Evolutionary conservation across 2,329 filamentous ascomycete species (phyloP).

Genomic region (Talaromyces verruculosus): DNA sequence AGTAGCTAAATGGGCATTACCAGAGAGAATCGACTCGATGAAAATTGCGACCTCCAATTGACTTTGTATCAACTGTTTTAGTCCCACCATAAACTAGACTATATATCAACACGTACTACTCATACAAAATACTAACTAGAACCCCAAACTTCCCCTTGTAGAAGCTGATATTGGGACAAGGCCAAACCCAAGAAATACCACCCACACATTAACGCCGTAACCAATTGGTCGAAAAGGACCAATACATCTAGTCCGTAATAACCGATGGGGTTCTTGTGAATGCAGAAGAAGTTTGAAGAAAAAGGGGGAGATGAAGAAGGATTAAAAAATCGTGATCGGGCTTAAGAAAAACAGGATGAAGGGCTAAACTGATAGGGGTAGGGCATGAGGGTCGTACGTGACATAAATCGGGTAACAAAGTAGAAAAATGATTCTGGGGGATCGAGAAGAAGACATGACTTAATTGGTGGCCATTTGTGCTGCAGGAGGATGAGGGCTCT

Average conservation of each 20-base stretch:
- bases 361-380: neutral
- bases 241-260: slow-evolving; percentile 11
- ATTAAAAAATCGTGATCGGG: neutral
- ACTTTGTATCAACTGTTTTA: slow-evolving; percentile 8
- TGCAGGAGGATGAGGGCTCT: slow-evolving; percentile 45
- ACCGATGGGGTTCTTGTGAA: neutral
- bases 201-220: slow-evolving; percentile 14
- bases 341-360: neutral
- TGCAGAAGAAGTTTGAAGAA: neutral
- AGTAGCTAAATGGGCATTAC: neutral
- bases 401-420: slow-evolving; percentile 16
- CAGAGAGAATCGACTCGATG: neutral
- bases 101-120: slow-evolving; percentile 16
- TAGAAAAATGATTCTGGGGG: slow-evolving; percentile 1
- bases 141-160: slow-evolving; percentile 6
- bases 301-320: neutral
- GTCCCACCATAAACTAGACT: neutral
- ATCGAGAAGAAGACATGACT: slow-evolving; percentile 8
- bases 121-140: slow-evolving; percentile 14
- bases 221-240: slow-evolving; percentile 7
- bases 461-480: slow-evolving; percentile 43
- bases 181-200: slow-evolving; percentile 10
- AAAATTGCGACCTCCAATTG: slow-evolving; percentile 7
- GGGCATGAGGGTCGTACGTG: slow-evolving; percentile 14
- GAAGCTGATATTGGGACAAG: slow-evolving; percentile 1